These are phyloP conservation scores for Nissolia schottii DNA, from an alignment of 306 rosid genomes.

Conservation along the genomic window DNA sequence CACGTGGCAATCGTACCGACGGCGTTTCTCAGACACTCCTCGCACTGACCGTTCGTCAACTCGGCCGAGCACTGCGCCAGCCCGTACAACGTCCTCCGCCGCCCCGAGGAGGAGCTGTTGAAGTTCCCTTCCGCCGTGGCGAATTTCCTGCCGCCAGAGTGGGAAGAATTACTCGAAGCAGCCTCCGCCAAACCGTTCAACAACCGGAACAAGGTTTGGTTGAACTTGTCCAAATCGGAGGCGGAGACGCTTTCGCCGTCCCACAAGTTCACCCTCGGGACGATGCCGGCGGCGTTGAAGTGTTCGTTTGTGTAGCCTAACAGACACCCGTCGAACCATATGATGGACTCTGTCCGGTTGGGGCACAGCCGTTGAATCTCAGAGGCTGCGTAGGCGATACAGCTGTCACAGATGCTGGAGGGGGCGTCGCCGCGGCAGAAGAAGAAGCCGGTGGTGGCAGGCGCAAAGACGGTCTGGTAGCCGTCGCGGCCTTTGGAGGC, in stretches of 20 bases:
- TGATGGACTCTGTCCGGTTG: slow-evolving; percentile 17
- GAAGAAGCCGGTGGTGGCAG: slow-evolving; percentile 20
- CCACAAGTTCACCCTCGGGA: background rate
- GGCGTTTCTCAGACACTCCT: background rate
- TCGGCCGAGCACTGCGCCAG: slow-evolving; percentile 22
- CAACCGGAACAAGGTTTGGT: background rate
- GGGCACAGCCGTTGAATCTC: slow-evolving; percentile 14
- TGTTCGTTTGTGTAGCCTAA: slow-evolving; percentile 22
- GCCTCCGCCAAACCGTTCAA: background rate
- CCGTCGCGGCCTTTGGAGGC: background rate
- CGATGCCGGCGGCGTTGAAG: background rate
- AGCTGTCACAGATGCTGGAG: slow-evolving; percentile 9
- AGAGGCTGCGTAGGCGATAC: slow-evolving; percentile 24
- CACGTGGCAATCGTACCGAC: background rate
- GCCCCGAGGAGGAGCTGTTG: background rate
- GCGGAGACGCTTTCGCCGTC: background rate
- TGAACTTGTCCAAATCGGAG: background rate
- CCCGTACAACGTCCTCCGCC: slow-evolving; percentile 19
- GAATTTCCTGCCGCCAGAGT: background rate
- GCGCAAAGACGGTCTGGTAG: background rate
- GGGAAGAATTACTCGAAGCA: slow-evolving; percentile 18
- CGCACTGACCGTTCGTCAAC: background rate
- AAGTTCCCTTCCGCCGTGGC: background rate
- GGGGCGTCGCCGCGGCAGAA: slow-evolving; percentile 41
- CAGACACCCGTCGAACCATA: slow-evolving; percentile 38